A percentile compares a stretch with the other conserved stretches of the same genome.
Conservation (phyloP, 2,329 filamentous ascomycete species). For the Arthroderma uncinatum region DNA sequence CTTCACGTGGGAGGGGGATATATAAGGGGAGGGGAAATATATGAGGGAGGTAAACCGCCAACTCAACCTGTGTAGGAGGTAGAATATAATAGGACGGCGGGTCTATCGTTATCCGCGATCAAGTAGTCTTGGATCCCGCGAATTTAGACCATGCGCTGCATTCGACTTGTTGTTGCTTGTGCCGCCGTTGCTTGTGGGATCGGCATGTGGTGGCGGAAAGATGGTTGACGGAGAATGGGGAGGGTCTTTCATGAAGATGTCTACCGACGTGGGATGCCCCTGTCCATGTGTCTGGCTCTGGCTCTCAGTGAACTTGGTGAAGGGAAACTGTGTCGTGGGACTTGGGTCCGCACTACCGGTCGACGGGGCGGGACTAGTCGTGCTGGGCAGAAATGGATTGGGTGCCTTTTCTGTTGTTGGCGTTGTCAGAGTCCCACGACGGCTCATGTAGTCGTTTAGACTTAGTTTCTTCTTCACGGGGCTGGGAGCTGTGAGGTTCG, state of each 20-base stretch:
- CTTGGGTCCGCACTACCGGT: constrained; percentile 11
- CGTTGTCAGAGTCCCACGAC: constrained; percentile 31
- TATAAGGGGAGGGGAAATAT: neutral
- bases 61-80: too few species aligned
- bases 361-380: constrained; percentile 14
- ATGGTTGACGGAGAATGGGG: neutral
- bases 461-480: constrained; percentile 43
- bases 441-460: constrained; percentile 39
- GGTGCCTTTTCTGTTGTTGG: constrained; percentile 34
- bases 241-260: neutral
- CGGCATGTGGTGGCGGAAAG: neutral
- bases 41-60: neutral
- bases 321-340: neutral
- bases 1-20: neutral
- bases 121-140: neutral
- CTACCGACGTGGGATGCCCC: neutral
- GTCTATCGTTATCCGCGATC: neutral
- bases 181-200: neutral
- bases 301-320: constrained; percentile 2
- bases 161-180: neutral
- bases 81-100: too few species aligned
- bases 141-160: neutral
- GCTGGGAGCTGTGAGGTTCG: constrained; percentile 27
- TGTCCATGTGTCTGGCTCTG: neutral
- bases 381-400: constrained; percentile 20